A percentile compares a stretch with the other conserved stretches of the same genome.
These are phyloP conservation scores for Pichia paraexigua DNA, from an alignment of 805 yeast genomes.

Conservation along the genomic window DNA sequence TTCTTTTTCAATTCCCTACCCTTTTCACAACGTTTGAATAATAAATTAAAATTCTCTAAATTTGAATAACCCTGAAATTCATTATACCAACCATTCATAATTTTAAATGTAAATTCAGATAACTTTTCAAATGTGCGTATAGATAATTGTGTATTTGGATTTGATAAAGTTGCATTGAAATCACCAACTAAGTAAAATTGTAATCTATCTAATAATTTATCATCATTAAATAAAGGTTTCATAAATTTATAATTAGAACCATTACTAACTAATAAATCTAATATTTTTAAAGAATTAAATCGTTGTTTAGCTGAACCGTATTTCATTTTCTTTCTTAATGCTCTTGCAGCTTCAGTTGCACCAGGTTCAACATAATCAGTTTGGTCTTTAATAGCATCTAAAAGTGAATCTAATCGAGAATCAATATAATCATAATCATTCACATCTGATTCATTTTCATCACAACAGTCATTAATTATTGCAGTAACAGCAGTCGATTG, in stretches of 20 bases:
- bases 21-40: conserved; percentile 29
- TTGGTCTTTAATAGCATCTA: conserved; percentile 43
- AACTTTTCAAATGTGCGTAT: conserved; percentile 28
- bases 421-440: conserved; percentile 34
- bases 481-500: conserved; percentile 67
- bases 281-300: conserved; percentile 48
- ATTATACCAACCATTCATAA: conserved; percentile 61
- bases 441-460: conserved; percentile 31
- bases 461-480: conserved; percentile 45
- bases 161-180: not conserved
- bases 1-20: not conserved
- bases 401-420: conserved; percentile 45
- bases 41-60: conserved; percentile 38
- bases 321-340: conserved; percentile 80
- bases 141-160: conserved; percentile 1
- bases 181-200: conserved; percentile 36
- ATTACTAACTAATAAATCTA: conserved; percentile 55
- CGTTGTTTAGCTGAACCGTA: conserved; percentile 68
- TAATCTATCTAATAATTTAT: conserved; percentile 57
- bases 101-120: conserved; percentile 30
- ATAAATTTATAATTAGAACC: conserved; percentile 33
- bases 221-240: conserved; percentile 55
- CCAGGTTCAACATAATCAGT: conserved; percentile 27
- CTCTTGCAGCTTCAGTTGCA: conserved; percentile 79
- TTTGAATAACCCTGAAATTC: conserved; percentile 45